Percentiles rank a stretch among this genome's conserved stretches.
Evolutionary conservation across 805 yeast species (phyloP).

Genomic region (Saccharomycopsis schoenii): DNA sequence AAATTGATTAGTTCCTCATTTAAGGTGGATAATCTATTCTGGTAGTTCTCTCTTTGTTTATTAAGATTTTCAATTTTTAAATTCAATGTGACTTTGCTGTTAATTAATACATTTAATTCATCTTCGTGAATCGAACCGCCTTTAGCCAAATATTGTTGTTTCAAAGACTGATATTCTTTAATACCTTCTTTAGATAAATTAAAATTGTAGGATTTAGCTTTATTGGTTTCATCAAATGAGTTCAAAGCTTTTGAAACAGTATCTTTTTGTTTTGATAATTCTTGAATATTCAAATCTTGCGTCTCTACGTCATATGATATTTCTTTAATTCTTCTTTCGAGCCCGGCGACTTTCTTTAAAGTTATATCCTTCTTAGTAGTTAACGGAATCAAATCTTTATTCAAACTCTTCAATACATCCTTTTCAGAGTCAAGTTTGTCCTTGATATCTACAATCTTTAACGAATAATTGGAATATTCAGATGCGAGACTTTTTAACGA

Average conservation of each 20-base stretch:
- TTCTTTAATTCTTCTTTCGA: conserved; percentile 39
- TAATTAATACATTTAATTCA: conserved; percentile 31
- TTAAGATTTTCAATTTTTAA: conserved; percentile 30
- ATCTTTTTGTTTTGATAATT: conserved; percentile 37
- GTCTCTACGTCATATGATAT: conserved; percentile 41
- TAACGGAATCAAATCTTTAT: conserved; percentile 49
- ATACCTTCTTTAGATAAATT: conserved; percentile 41
- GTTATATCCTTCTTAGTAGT: conserved; percentile 45
- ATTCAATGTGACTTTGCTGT: conserved; percentile 36
- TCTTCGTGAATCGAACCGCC: conserved; percentile 53
- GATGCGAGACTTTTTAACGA: conserved; percentile 30
- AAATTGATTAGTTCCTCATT: conserved; percentile 31
- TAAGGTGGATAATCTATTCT: conserved; percentile 25
- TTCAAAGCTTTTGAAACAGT: conserved; percentile 34
- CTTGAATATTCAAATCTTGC: conserved; percentile 36
- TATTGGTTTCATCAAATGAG: conserved; percentile 29
- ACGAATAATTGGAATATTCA: conserved; percentile 37
- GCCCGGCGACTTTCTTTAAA: conserved; percentile 35
- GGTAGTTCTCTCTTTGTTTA: conserved; percentile 28
- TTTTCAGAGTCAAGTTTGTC: conserved; percentile 29
- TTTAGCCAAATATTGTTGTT: conserved; percentile 43
- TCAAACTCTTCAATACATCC: conserved; percentile 33
- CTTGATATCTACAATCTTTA: conserved; percentile 33
- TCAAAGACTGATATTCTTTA: conserved; percentile 46
- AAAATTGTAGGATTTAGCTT: conserved; percentile 26